A percentile compares a stretch with the other conserved stretches of the same genome.
phyloP scores from a whole-genome alignment of 352 stramenopile genomes.

The Phytophthora ohioensis region DNA sequence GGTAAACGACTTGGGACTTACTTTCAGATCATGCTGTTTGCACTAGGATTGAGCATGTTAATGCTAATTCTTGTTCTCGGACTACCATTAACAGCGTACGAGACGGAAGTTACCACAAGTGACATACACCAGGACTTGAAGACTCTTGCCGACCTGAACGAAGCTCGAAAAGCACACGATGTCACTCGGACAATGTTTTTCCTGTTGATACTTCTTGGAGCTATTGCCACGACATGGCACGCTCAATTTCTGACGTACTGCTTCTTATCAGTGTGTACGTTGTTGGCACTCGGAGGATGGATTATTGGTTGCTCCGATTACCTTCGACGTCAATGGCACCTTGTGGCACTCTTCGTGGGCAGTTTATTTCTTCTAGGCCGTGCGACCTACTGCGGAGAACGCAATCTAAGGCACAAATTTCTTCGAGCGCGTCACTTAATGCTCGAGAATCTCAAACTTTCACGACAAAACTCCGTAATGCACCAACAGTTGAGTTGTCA shows the following conservation, averaged over 20 bases:
- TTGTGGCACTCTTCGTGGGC: slow-evolving; percentile 51
- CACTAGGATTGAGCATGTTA: slow-evolving; percentile 38
- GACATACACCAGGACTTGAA: slow-evolving; percentile 19
- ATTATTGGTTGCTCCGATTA: slow-evolving; percentile 35
- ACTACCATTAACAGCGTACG: slow-evolving; percentile 42
- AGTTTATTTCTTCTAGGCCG: slow-evolving; percentile 50
- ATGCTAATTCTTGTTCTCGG: slow-evolving; percentile 50
- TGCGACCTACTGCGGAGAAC: slow-evolving; percentile 54
- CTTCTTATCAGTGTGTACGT: slow-evolving; percentile 32
- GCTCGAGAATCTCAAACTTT: slow-evolving; percentile 71
- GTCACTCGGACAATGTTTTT: slow-evolving; percentile 66
- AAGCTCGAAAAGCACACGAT: slow-evolving; percentile 34
- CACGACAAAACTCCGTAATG: slow-evolving; percentile 70
- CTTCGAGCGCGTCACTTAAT: slow-evolving; percentile 62
- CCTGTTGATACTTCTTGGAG: slow-evolving; percentile 56
- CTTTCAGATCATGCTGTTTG: slow-evolving; percentile 50
- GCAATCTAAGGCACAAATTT: slow-evolving; percentile 56
- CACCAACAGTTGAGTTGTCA: slow-evolving; percentile 72
- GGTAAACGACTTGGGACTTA: slow-evolving; percentile 26
- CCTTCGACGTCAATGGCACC: slow-evolving; percentile 57
- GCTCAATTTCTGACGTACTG: slow-evolving; percentile 64
- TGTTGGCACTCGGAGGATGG: slow-evolving; percentile 45
- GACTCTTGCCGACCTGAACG: slow-evolving; percentile 21
- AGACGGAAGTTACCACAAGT: slow-evolving; percentile 4
- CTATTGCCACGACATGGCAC: slow-evolving; percentile 64